These are phyloP conservation scores for Hsuehochloa calcarea DNA, from an alignment of 176 grass and related monocot genomes.

Conservation along the genomic window DNA sequence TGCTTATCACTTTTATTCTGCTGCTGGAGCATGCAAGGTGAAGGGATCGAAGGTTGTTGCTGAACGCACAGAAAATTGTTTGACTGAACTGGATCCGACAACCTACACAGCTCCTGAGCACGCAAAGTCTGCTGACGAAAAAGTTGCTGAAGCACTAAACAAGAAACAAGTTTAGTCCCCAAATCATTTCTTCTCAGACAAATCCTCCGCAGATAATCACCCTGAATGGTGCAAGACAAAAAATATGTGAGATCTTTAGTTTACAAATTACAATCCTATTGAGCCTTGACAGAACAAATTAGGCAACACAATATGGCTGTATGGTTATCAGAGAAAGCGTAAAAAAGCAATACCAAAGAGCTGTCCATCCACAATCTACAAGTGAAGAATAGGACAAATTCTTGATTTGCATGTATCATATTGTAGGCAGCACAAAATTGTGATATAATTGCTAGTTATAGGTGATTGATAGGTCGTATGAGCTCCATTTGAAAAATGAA, in stretches of 20 bases:
- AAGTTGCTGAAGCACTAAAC: not conserved
- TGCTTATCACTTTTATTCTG: not conserved
- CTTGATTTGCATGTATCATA: not conserved
- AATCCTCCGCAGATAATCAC: slow-evolving; percentile 8
- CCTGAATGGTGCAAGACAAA: not conserved
- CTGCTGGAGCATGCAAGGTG: not conserved
- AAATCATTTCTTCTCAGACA: not conserved
- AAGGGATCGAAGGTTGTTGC: not conserved
- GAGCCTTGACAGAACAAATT: not conserved
- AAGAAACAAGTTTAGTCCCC: not conserved
- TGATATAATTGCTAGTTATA: not conserved
- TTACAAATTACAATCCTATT: not conserved
- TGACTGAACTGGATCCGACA: not conserved
- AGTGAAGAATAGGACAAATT: not conserved
- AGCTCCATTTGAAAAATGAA: not conserved
- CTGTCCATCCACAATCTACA: not conserved
- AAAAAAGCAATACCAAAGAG: not conserved
- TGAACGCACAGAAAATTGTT: not conserved
- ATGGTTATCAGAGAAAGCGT: not conserved
- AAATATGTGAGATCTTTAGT: not conserved
- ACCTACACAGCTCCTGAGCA: not conserved
- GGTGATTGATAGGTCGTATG: not conserved
- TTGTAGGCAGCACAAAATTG: not conserved
- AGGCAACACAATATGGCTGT: not conserved
- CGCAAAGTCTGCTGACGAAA: not conserved